Evolutionary conservation across 805 yeast species (phyloP), one percentile per base, ranked within the genome.

Genomic region (Dipodascopsis tothii): DNA sequence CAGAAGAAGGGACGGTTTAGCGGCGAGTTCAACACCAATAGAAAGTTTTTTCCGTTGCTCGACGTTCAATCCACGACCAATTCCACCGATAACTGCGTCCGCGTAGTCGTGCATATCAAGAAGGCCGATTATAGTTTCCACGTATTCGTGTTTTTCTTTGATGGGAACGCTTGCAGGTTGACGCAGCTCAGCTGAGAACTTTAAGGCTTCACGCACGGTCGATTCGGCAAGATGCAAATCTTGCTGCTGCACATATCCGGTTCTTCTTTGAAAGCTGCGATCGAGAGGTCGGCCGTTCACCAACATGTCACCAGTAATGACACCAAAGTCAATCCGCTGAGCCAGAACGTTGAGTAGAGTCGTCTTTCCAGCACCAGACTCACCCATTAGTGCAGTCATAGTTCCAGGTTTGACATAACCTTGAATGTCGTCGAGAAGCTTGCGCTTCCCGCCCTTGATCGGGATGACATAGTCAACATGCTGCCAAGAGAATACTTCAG

Each of bases 391-490:
- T 3, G 92, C 92, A 41, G 90, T 83, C 58, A 83, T 66, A 37
- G 86, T 81, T 52, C 88, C 88, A 6, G 88, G 88, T 58, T 80
- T 80, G 35, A 82, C 87, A 83, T 84, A 82, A 39, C 90, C 92
- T 59, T 80, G 84, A 44, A 83, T 84, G 48, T 74, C 72, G 48
- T 70, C 68, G 58, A 82, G 64, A 49, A 82, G 74, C 48, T 78
- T 70, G 57, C 86, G 70, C 22, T 75, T 69, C 49, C 75, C 84
- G 33, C 63, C 62, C 57, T 80, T 77, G 53, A 79, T 77, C 56
- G 75, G 71, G 45, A 83, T 78, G 50, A 78, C 81, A 59, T 81
- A 83, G 57, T 80, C 74, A 35, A 83, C 77, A 58, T 83, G 74
- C 62, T 76, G 75, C 94, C 94, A 83, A 58, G 79, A 84, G 72